Evolutionary conservation across 2,329 filamentous ascomycete species (phyloP), one percentile per base, ranked within the genome.

Genomic region (Pestalotiopsis sp.): DNA sequence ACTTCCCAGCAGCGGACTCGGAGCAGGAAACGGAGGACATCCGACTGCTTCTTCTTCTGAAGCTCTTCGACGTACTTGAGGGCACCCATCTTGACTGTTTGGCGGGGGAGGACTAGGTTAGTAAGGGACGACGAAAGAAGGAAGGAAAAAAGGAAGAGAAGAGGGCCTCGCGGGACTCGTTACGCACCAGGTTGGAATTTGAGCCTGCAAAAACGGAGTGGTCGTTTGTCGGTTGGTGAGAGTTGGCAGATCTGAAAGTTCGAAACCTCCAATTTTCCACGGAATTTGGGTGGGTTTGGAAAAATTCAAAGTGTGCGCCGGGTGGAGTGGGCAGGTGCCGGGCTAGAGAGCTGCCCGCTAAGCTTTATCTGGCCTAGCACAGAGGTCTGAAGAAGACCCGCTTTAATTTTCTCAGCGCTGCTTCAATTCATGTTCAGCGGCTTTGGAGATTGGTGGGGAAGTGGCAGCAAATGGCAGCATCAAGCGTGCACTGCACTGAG

Each of bases 1-100:
- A 95, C 95, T 93, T 99, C 96, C 96, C 96, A 99, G 95, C 96
- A 99, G 89, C 96, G 95, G 84, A 97, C 94, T 86, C 94, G 95
- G 87, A 98, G 94, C 88, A 99, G 92, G 91, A 99, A 99, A 89
- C 95, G 95, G 89, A 98, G 93, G 83, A 99, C 93, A 91, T 99
- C 96, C 86, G 94, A 97, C 92, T 99, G 96, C 94, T 99, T 99
- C 94, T 97, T 98, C 94, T 99, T 98, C 87, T 98, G 94, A 89
- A 99, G 93, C 91, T 99, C 96, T 92, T 99, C 97, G 88, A 99
- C 94, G 90, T 97, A 99, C 90, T 99, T 99, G 87, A 98, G 94
- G 90, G 95, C 95, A 93, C 96, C 96, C 96, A 98, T 98, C 91
- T 95, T 89, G 83, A 81, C 87, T 89, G 77, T 78, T 52, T 72